A percentile compares a stretch with the other conserved stretches of the same genome.
phyloP scores from a whole-genome alignment of 2,329 filamentous ascomycete genomes.

The Cytospora piceae region DNA sequence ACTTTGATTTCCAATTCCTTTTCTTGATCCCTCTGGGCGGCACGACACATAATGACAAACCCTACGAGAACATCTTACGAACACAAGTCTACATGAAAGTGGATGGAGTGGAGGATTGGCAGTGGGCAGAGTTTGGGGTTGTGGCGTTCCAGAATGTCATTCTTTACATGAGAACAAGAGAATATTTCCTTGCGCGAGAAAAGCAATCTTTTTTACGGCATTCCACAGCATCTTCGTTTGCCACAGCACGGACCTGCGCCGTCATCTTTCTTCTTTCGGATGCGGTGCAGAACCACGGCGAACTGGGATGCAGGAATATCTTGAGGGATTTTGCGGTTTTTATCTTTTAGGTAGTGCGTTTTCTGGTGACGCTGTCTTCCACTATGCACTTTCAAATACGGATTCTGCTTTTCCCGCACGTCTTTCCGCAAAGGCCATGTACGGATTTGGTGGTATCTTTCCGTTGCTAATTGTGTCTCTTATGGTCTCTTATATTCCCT shows the following conservation, averaged over 20 bases:
- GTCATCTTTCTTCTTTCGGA: not conserved
- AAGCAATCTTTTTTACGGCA: conserved; percentile 2
- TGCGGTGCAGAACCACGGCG: not conserved
- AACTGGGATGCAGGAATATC: not conserved
- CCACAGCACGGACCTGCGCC: not conserved
- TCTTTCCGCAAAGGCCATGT: conserved; percentile 9
- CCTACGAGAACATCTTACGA: conserved; percentile 12
- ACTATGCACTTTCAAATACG: not conserved
- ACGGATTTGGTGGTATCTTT: conserved; percentile 6
- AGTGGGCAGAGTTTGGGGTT: conserved; percentile 9
- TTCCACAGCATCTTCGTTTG: not conserved
- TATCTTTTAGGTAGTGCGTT: conserved; percentile 2
- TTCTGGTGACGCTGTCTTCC: not conserved
- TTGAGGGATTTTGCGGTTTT: conserved; percentile 1
- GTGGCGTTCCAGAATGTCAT: conserved; percentile 22
- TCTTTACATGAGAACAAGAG: conserved; percentile 10
- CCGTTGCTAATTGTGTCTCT: not conserved
- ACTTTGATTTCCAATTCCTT: conserved; percentile 21
- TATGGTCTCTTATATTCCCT: not conserved
- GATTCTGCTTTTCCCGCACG: conserved; percentile 12
- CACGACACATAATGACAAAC: conserved; percentile 17
- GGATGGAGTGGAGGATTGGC: conserved; percentile 13
- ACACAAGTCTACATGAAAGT: conserved; percentile 12
- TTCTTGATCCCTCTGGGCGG: conserved; percentile 12
- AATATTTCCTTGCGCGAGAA: conserved; percentile 10